Percentiles rank a stretch among this genome's conserved stretches.
Evolutionary conservation across 176 grass and related monocot species (phyloP).

Genomic region (Cenchrus americanus): DNA sequence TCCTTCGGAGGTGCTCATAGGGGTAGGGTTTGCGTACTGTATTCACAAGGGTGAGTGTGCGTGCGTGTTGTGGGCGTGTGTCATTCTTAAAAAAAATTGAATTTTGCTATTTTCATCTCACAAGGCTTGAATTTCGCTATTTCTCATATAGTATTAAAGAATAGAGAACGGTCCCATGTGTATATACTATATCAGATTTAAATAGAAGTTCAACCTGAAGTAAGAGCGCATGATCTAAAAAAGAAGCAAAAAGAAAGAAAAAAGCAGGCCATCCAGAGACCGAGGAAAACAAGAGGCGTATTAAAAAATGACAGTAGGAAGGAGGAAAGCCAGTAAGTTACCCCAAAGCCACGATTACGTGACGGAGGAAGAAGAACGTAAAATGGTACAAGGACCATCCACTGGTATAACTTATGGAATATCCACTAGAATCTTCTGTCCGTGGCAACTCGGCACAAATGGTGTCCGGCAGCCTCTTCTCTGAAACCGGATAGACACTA

Average conservation of each 20-base stretch:
- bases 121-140: too few relatives aligned
- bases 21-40: too few relatives aligned
- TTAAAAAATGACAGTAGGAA: not conserved
- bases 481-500: not conserved
- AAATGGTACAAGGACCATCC: constrained; percentile 8
- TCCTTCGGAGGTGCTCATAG: too few relatives aligned
- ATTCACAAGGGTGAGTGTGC: too few relatives aligned
- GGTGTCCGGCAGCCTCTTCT: not conserved
- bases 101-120: not conserved
- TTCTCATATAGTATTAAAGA: too few relatives aligned
- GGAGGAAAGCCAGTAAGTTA: constrained; percentile 7
- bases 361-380: not conserved
- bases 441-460: not conserved
- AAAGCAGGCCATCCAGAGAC: too few relatives aligned
- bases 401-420: constrained; percentile 23
- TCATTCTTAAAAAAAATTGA: too few relatives aligned
- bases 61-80: too few relatives aligned
- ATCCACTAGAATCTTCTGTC: constrained; percentile 34
- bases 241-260: too few relatives aligned
- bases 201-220: not conserved
- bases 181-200: not conserved
- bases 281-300: not conserved
- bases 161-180: too few relatives aligned
- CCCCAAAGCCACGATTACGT: constrained; percentile 7
- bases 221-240: not conserved